Evolutionary conservation across 2,329 filamentous ascomycete species (phyloP).

Genomic region (Cladorrhinum sp.): DNA sequence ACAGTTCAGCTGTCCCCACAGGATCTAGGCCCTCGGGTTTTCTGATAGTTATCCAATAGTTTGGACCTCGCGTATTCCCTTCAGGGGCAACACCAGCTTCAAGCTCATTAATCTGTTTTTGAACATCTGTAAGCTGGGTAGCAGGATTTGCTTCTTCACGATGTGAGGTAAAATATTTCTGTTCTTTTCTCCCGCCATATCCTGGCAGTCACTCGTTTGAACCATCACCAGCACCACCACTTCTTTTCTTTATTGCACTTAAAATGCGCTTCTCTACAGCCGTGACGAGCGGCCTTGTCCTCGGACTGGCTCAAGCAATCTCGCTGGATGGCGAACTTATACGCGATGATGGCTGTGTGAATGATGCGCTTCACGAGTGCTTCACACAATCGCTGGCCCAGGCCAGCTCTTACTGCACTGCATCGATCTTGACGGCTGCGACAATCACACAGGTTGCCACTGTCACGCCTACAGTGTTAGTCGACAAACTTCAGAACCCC

Average conservation of each 20-base stretch:
- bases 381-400: constrained; percentile 4
- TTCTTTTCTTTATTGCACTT: not conserved
- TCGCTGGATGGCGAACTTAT: not conserved
- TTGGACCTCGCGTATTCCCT: too few species aligned
- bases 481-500: not conserved
- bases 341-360: not conserved
- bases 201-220: not conserved
- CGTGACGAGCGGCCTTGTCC: not conserved
- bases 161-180: not conserved
- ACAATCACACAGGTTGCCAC: not conserved
- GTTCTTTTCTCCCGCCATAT: not conserved
- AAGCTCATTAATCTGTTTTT: too few species aligned
- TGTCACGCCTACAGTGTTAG: constrained; percentile 4
- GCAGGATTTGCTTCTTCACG: too few species aligned
- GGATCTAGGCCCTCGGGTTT: constrained; percentile 1
- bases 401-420: constrained; percentile 3
- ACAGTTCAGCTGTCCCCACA: not conserved
- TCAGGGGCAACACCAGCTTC: not conserved
- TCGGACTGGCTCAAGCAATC: not conserved
- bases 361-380: not conserved
- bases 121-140: not conserved
- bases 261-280: not conserved
- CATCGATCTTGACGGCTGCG: not conserved
- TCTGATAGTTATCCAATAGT: not conserved
- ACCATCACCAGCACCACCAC: not conserved